Evolutionary conservation across 345 rosid genomes (phyloP), one percentile per base, ranked within the genome.

Genomic region (Ailanthus altissimus): DNA sequence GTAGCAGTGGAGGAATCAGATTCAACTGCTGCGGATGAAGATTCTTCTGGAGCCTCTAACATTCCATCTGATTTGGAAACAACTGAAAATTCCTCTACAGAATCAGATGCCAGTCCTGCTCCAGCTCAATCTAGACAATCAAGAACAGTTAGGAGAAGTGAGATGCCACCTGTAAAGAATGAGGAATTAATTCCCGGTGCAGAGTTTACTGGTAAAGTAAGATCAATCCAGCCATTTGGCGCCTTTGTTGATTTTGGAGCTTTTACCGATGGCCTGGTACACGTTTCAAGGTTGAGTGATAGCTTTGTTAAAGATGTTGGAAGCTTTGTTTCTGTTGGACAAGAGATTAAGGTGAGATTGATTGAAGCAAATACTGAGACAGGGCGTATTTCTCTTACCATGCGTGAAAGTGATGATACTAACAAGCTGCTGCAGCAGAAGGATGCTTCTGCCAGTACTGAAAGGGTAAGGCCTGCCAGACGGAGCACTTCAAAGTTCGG

Each of bases 191-290:
- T 90, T 80, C 83, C 88, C 64, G 99, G 99, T 58, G 94, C 94
- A 46, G 83, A 79, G 12, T 95, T 92, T 81, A 92, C 89, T 58
- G 97, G 98, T 73, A 93, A 93, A 93, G 93, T 95, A 70, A 85
- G 86, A 78, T 92, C 99, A 0, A 87, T 93, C 74, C 98, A 95
- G 83, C 97, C 97, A 67, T 95, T 95, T 85, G 99, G 97, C 70
- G 96, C 99, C 67, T 92, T 95, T 59, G 85, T 93, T 67, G 89
- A 87, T 81, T 88, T 93, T 72, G 98, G 99, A 77, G 96, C 99
- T 50, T 95, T 92, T 84, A 90, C 97, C 59, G 96, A 93, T 78
- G 97, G 99, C 46, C 79, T 93, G 76, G 98, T 92, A 13, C 99
- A 90, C 84, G 99, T 93, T 74, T 95, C 98, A 67, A 86, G 80